Percentiles rank a stretch among this genome's conserved stretches.
These are phyloP conservation scores for Malassezia dermatis DNA, from an alignment of 1,284 basidiomycete genomes.

Conservation along the genomic window DNA sequence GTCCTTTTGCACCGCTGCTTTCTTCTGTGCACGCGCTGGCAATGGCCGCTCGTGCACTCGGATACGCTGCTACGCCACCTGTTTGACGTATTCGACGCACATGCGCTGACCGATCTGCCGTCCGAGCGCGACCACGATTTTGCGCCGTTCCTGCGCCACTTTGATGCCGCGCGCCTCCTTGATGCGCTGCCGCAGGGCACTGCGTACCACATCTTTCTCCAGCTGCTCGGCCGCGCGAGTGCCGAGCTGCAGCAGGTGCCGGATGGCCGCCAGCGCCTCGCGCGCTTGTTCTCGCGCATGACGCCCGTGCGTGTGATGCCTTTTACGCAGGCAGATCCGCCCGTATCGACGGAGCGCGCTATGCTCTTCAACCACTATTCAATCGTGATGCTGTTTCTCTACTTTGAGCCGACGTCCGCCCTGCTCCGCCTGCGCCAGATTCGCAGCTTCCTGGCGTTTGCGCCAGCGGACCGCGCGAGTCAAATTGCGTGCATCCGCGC, in stretches of 20 bases:
- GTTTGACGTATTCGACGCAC: slow-evolving; percentile 65
- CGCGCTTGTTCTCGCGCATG: slow-evolving; percentile 66
- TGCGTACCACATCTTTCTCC: slow-evolving; percentile 69
- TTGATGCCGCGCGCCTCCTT: slow-evolving; percentile 27
- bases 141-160: slow-evolving; percentile 63
- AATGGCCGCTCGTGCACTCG: slow-evolving; percentile 57
- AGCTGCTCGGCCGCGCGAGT: slow-evolving; percentile 60
- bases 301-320: slow-evolving; percentile 63
- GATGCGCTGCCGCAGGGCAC: slow-evolving; percentile 47
- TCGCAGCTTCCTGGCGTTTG: slow-evolving; percentile 61
- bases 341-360: slow-evolving; percentile 59
- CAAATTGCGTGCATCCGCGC: slow-evolving; percentile 66
- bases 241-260: neutral
- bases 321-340: slow-evolving; percentile 31
- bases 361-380: slow-evolving; percentile 78
- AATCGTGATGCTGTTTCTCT: slow-evolving; percentile 64
- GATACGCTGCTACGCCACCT: slow-evolving; percentile 59
- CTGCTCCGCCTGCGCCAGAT: slow-evolving; percentile 57
- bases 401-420: slow-evolving; percentile 59
- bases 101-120: slow-evolving; percentile 67
- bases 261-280: slow-evolving; percentile 51
- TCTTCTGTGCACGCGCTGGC: slow-evolving; percentile 61
- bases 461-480: slow-evolving; percentile 60
- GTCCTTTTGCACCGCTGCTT: slow-evolving; percentile 65
- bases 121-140: slow-evolving; percentile 63